Conservation (phyloP, 352 stramenopile species). For the Phytopythium boreale region DNA sequence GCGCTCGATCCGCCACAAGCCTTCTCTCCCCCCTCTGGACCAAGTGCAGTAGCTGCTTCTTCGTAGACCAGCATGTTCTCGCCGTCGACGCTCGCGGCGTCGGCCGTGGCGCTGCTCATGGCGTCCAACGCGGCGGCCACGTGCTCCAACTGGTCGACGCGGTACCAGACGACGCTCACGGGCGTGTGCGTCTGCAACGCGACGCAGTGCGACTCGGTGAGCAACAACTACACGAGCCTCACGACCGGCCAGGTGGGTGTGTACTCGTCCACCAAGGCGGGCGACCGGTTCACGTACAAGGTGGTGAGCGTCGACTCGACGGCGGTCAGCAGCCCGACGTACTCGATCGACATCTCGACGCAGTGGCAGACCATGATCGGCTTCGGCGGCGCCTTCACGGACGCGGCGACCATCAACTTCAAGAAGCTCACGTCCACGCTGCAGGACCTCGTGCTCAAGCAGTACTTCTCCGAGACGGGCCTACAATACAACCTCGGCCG, state of each 20-base stretch:
- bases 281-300: conserved; percentile 47
- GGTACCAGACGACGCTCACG: conserved; percentile 41
- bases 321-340: conserved; percentile 25
- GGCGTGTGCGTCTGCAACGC: conserved; percentile 55
- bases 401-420: conserved; percentile 78
- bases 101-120: conserved; percentile 2
- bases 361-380: conserved; percentile 80
- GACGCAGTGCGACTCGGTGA: conserved; percentile 48
- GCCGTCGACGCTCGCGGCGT: conserved; percentile 1
- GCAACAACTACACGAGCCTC: conserved; percentile 44
- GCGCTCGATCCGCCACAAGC: neutral
- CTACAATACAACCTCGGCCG: conserved; percentile 77
- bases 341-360: conserved; percentile 43
- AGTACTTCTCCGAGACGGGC: conserved; percentile 70
- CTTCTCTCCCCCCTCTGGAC: neutral
- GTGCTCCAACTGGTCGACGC: conserved; percentile 44
- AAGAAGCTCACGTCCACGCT: conserved; percentile 50
- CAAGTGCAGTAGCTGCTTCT: neutral
- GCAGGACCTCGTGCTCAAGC: conserved; percentile 65
- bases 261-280: conserved; percentile 43
- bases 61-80: conserved; percentile 1
- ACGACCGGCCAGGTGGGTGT: conserved; percentile 34
- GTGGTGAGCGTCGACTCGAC: conserved; percentile 23
- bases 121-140: conserved; percentile 8
- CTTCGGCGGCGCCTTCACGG: conserved; percentile 89